Evolutionary conservation across 2,329 filamentous ascomycete genomes (phyloP), one percentile per base, ranked within the genome.

Genomic region (Aspergillus fumigatus): DNA sequence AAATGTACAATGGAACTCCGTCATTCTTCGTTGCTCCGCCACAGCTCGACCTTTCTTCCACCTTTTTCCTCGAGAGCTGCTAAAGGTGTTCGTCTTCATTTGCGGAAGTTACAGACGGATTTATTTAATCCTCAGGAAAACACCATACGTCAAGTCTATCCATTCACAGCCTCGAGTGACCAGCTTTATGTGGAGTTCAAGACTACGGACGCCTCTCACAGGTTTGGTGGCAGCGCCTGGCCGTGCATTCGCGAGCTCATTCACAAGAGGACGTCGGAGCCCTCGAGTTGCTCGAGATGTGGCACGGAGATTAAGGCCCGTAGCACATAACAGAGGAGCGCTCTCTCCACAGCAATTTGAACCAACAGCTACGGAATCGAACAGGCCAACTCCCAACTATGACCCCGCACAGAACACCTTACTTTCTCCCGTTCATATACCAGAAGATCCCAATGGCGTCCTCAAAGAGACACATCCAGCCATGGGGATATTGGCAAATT

Each of bases 381-480:
- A 73, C 73, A 77, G 78, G 50, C 67, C 65, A 2, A 71, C 76
- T 45, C 70, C 81, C 8, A 76, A 79, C 55, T 73, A 73, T 47
- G 63, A 71, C 38, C 70, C 70, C 26, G 57, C 68, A 27, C 73
- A 76, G 53, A 81, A 80, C 62, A 74, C 76, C 35, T 79, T 88
- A 25, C 72, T 86, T 41, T 77, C 84, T 7, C 82, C 84, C 9
- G 84, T 88, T 2, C 75, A 84, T 61, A 82, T 87, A 26, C 83
- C 84, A 14, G 79, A 85, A 70, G 84, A 87, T 63, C 80, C 83
- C 1, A 70, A 83, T 75, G 81, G 77, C 49, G 77, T 87, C 1
- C 79, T 88, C 26, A 84, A 81, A 62, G 74, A 79, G 47, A 76
- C 73, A 1, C 85, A 88, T 61, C 84, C 84, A 0, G 83, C 84